Base-by-base conservation (phyloP, 2,329 filamentous ascomycete species). In the Penicillium sp. region DNA sequence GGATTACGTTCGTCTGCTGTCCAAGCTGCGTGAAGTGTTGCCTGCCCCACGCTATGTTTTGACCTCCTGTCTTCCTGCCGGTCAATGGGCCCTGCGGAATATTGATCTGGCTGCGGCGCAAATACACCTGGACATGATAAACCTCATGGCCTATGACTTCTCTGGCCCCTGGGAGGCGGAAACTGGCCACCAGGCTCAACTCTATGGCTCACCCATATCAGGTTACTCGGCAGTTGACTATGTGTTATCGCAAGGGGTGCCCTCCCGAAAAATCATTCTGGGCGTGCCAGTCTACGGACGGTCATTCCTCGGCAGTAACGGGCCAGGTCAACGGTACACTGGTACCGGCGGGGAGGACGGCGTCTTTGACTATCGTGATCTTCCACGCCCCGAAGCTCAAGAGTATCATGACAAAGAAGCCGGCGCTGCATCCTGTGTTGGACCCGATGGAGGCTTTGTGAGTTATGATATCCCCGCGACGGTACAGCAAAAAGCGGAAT, bases 81-180 rank as follows among this genome's bases (percentile, higher is more conserved):
- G 83, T 43, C 82, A 85, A 72, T 85, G 85, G 77, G 83, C 88
- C 0, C 79, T 95, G 57, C 84, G 86, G 68, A 83, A 89, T 70
- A 90, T 94, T 72, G 85, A 93, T 71, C 79, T 94, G 11, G 78
- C 76, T 25, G 79, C 81, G 59, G 85, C 88, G 11, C 83, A 88
- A 53, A 78, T 84, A 49, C 87, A 90, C 67, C 81, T 95, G 38
- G 90, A 94, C 75, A 83, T 88, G 64, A 79, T 95, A 73, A 94
- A 94, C 73, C 79, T 95, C 38, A 92, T 90, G 85, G 85, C 90
- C 1, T 95, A 93, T 75, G 91, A 95, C 75, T 91, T 93, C 71
- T 87, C 85, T 28, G 90, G 91, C 1, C 81, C 85, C 3, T 93
- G 90, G 90, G 85, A 84, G 1, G 73, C 80, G 33, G 84, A 83